Conservation (phyloP, 2,329 filamentous ascomycete genomes). For the Coniochaeta sp. region DNA sequence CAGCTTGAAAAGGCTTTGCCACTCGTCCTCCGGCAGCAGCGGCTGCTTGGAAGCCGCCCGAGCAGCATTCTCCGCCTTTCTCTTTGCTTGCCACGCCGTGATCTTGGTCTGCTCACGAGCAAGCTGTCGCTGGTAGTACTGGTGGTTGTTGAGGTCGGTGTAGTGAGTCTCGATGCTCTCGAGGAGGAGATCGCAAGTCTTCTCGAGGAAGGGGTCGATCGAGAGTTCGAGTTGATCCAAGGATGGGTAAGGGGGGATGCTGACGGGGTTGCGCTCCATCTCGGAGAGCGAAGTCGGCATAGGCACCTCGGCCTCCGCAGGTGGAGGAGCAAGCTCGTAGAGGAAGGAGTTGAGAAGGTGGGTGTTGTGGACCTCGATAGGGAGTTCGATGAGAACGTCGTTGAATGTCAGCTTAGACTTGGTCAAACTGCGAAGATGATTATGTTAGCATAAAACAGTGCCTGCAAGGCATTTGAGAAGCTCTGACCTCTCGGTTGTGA, state of each 20-base stretch:
- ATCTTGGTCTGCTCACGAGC: slow-evolving; percentile 95
- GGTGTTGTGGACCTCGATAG: slow-evolving; percentile 88
- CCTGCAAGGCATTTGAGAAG: not conserved
- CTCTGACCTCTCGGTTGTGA: slow-evolving; percentile 85
- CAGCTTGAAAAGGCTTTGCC: slow-evolving; percentile 96
- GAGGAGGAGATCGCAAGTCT: slow-evolving; percentile 92
- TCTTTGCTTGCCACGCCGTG: slow-evolving; percentile 90
- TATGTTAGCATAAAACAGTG: slow-evolving; percentile 8
- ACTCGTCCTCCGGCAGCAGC: slow-evolving; percentile 90
- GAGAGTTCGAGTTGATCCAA: slow-evolving; percentile 84
- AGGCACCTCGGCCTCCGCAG: slow-evolving; percentile 58
- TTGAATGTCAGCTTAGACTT: slow-evolving; percentile 91
- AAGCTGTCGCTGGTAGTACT: slow-evolving; percentile 89
- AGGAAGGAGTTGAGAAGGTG: slow-evolving; percentile 93
- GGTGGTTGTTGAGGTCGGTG: slow-evolving; percentile 98
- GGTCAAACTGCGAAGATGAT: slow-evolving; percentile 63
- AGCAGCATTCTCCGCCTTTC: slow-evolving; percentile 89
- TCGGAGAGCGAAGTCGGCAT: slow-evolving; percentile 75
- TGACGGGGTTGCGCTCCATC: slow-evolving; percentile 57
- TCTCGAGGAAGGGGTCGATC: slow-evolving; percentile 96
- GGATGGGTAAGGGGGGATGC: slow-evolving; percentile 71
- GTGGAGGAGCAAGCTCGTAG: slow-evolving; percentile 74
- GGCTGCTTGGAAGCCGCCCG: slow-evolving; percentile 81
- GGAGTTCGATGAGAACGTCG: slow-evolving; percentile 87
- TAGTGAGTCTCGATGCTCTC: slow-evolving; percentile 98